Evolutionary conservation across 495 filamentous ascomycete genomes (phyloP), one percentile per base, ranked within the genome.

Genomic region (Aspergillus nidulans): DNA sequence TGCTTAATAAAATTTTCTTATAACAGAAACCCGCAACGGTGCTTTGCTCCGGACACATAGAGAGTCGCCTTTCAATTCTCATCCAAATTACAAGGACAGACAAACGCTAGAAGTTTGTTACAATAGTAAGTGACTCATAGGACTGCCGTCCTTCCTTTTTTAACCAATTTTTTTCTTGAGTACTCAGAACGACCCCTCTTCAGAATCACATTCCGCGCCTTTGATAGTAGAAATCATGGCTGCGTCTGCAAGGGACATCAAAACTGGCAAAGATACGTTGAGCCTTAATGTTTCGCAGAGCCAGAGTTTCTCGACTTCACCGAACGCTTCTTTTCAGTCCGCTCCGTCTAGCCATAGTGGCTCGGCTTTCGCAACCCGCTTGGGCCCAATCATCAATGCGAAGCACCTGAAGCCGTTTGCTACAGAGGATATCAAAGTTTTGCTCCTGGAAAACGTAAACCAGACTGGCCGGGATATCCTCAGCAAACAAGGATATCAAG

Each of bases 331-430:
- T 16, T 89, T 90, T 66, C 78, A 85, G 59, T 86, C 84, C 49
- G 78, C 80, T 8, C 70, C 79, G n/a, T 78, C 82, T 56, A 76
- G 69, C 59, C 74, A 69, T 56, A 64, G 63, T 43, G 65, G 61
- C 30, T 74, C 72, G 20, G 63, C 56, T 20, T 57, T 71, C 15
- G 59, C 54, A 38, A 61, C 20, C 34, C 67, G 73, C 16, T 64
- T 61, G 13, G 64, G 67, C 28, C 67, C 77, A 36, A 47, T 68
- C 24, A 55, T 64, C 57, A 70, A 71, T 41, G 75, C 84, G 18
- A 96, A 95, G 72, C 89, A 87, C 49, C 74, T 97, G 61, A 97
- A 97, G 73, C 95, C 95, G 19, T 99, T 99, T 71, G 86, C 90
- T 57, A 94, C 91, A 5, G 82, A 89, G 65, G 92, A 97, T 63